Conservation (phyloP, 78 protist species). For the Protostelium mycophagum region DNA sequence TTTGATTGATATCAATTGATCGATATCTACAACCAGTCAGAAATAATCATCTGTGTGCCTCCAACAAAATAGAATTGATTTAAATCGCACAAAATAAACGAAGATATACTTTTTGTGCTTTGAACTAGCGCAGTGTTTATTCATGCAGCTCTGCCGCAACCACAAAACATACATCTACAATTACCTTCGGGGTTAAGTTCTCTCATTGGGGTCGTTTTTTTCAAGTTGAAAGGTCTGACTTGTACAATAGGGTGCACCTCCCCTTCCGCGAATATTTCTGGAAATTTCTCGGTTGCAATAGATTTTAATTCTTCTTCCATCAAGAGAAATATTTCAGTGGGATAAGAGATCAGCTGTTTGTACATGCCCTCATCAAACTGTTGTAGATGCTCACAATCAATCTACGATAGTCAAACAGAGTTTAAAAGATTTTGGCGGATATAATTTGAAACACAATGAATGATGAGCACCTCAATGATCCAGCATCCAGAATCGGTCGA, state of each 20-base stretch:
- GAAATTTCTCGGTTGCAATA: background rate
- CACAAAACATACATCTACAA: too few species aligned
- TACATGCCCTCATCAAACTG: background rate
- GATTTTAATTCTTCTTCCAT: background rate
- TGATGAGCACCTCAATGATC: background rate
- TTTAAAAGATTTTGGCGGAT: too few species aligned
- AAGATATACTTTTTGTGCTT: too few species aligned
- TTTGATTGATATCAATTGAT: conserved; percentile 78
- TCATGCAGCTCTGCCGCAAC: too few species aligned
- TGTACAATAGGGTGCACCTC: background rate
- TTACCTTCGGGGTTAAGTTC: conserved; percentile 74
- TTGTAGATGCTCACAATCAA: background rate
- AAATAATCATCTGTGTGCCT: background rate
- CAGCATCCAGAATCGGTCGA: background rate
- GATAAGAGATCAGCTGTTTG: background rate
- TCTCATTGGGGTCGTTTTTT: conserved; percentile 53
- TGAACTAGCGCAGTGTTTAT: too few species aligned
- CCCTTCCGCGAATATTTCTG: background rate
- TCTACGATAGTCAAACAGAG: too few species aligned
- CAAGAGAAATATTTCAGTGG: background rate
- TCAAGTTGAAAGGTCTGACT: conserved; percentile 62
- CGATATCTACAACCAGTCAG: conserved; percentile 69
- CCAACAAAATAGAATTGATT: background rate
- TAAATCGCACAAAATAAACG: too few species aligned
- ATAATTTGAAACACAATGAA: background rate